Conservation (phyloP, 2,329 filamentous ascomycete species). For the Dothideomycetes sp. region DNA sequence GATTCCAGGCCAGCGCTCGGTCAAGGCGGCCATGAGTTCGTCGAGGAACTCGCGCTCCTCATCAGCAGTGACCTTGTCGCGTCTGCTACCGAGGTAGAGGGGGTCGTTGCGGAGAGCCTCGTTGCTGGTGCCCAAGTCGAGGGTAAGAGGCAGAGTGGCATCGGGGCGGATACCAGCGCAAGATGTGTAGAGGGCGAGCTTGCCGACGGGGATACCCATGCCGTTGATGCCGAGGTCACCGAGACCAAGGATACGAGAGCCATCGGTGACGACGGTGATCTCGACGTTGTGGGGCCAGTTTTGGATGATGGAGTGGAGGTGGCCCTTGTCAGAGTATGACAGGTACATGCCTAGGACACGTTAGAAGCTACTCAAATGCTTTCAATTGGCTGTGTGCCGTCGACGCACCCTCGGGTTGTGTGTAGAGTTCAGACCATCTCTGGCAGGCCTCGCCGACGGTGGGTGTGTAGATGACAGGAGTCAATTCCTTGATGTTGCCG, state of each 20-base stretch:
- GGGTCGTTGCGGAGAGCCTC: constrained; percentile 61
- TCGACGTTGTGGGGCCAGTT: constrained; percentile 95
- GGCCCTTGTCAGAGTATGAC: constrained; percentile 87
- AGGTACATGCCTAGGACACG: constrained; percentile 62
- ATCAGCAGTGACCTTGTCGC: constrained; percentile 66
- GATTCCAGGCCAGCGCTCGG: constrained; percentile 64
- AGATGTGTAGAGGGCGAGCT: constrained; percentile 87
- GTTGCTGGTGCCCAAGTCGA: constrained; percentile 57
- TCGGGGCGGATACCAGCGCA: constrained; percentile 89
- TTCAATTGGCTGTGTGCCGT: not conserved
- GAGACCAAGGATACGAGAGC: constrained; percentile 83
- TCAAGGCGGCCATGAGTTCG: constrained; percentile 88
- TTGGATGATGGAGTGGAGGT: constrained; percentile 74
- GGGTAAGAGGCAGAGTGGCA: constrained; percentile 51
- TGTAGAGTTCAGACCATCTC: constrained; percentile 93
- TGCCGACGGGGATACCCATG: constrained; percentile 96
- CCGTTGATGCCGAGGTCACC: constrained; percentile 95
- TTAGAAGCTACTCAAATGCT: not conserved
- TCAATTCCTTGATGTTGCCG: constrained; percentile 65
- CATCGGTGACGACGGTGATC: constrained; percentile 95
- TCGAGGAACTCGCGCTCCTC: constrained; percentile 90
- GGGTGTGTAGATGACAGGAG: constrained; percentile 78
- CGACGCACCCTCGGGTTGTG: constrained; percentile 68
- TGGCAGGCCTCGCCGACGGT: constrained; percentile 94
- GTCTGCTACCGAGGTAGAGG: constrained; percentile 84